These are phyloP conservation scores for Smallanthus sonchifolius DNA, from an alignment of 129 eudicot genomes.

Conservation along the genomic window DNA sequence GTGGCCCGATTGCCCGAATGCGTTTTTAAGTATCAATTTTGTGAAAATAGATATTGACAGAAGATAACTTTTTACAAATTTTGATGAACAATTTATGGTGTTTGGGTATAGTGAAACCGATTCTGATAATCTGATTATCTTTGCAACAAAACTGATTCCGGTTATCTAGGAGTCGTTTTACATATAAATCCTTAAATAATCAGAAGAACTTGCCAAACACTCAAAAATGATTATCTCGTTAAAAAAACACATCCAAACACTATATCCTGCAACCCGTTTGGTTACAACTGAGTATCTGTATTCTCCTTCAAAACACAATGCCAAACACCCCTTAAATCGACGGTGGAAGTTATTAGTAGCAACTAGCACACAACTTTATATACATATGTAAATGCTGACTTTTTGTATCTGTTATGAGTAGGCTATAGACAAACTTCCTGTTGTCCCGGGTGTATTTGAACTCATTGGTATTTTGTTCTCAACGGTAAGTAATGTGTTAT, in stretches of 20 bases:
- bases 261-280: background rate
- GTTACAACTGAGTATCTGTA: background rate
- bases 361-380: background rate
- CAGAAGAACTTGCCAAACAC: background rate
- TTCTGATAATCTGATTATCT: background rate
- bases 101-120: no score
- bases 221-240: background rate
- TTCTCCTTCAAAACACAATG: background rate
- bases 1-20: background rate
- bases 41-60: background rate
- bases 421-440: conserved; percentile 87
- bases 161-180: background rate
- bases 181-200: background rate
- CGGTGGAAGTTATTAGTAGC: background rate
- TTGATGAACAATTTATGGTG: no score
- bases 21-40: background rate
- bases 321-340: background rate
- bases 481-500: conserved; percentile 51
- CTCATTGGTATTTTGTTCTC: conserved; percentile 72
- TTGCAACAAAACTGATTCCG: background rate
- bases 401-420: conserved; percentile 22
- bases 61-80: background rate
- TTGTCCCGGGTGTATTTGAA: conserved; percentile 68
- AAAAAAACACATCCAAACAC: background rate
- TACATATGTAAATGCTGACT: background rate